Percentiles rank a stretch among this genome's conserved stretches.
phyloP scores from a whole-genome alignment of 805 yeast species.

The Tetrapisispora phaffii region DNA sequence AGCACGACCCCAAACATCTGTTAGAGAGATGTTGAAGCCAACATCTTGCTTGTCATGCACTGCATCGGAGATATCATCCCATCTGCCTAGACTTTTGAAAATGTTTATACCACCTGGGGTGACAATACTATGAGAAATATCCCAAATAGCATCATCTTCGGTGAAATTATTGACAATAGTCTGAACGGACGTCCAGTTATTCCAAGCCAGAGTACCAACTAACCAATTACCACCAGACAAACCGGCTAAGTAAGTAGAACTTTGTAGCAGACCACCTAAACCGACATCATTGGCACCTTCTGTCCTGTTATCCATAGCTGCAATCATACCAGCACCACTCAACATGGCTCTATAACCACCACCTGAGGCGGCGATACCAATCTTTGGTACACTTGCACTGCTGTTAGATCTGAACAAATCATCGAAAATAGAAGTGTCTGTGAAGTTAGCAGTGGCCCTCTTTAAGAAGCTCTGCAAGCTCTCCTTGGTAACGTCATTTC shows the following conservation, averaged over 20 bases:
- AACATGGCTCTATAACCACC: slow-evolving; percentile 92
- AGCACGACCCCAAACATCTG: slow-evolving; percentile 76
- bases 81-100: slow-evolving; percentile 42
- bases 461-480: slow-evolving; percentile 38
- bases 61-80: slow-evolving; percentile 46
- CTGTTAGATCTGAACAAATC: slow-evolving; percentile 14
- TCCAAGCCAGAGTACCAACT: slow-evolving; percentile 56
- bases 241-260: slow-evolving; percentile 64
- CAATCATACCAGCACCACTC: slow-evolving; percentile 70
- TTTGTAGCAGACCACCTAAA: slow-evolving; percentile 65
- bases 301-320: slow-evolving; percentile 77
- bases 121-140: slow-evolving; percentile 51
- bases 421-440: slow-evolving; percentile 11
- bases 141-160: slow-evolving; percentile 47
- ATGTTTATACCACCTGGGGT: slow-evolving; percentile 57
- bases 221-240: slow-evolving; percentile 85
- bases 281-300: slow-evolving; percentile 43
- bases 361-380: slow-evolving; percentile 64
- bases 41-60: slow-evolving; percentile 47
- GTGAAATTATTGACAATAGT: slow-evolving; percentile 37
- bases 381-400: slow-evolving; percentile 25
- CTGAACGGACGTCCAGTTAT: slow-evolving; percentile 66
- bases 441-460: slow-evolving; percentile 28
- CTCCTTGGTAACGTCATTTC: slow-evolving; percentile 37
- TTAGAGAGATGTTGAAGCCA: slow-evolving; percentile 55